A percentile compares a stretch with the other conserved stretches of the same genome.
phyloP scores from a whole-genome alignment of 2,329 filamentous ascomycete species.

The Didymella keratinophila region DNA sequence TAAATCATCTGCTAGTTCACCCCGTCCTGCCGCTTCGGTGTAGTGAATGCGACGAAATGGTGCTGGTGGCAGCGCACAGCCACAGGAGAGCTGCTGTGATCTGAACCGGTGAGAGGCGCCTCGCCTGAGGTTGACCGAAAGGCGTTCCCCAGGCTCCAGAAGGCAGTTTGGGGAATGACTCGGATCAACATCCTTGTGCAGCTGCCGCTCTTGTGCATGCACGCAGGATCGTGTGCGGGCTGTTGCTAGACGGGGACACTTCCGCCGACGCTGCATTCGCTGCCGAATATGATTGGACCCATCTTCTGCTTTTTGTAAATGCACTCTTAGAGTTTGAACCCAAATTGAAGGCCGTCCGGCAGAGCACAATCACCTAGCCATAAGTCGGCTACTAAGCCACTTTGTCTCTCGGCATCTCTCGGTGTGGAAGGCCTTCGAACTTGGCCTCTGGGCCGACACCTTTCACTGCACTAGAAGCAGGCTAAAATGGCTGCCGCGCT shows the following conservation, averaged over 20 bases:
- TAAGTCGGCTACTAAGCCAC: conserved; percentile 3
- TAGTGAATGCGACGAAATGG: conserved; percentile 8
- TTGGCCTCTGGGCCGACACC: background rate
- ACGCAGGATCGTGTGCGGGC: background rate
- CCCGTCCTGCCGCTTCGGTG: conserved; percentile 7
- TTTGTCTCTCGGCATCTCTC: conserved; percentile 5
- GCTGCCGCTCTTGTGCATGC: conserved; percentile 2
- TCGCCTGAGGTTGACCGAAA: conserved; percentile 17
- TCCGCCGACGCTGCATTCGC: conserved; percentile 12
- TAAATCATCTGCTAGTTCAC: conserved; percentile 10
- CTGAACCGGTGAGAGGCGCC: conserved; percentile 15
- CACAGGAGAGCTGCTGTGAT: conserved; percentile 8
- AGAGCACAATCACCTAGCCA: background rate
- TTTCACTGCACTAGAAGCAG: conserved; percentile 5
- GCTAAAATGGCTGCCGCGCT: conserved; percentile 8
- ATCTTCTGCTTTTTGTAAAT: conserved; percentile 4
- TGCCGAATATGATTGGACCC: conserved; percentile 3
- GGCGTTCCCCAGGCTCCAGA: conserved; percentile 11
- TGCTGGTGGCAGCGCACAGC: conserved; percentile 7
- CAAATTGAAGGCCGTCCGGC: conserved; percentile 1
- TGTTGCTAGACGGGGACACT: conserved; percentile 1
- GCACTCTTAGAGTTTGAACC: conserved; percentile 15
- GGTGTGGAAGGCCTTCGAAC: background rate
- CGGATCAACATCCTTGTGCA: conserved; percentile 1
- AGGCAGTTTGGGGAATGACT: background rate